Conservation (phyloP, 176 grass and related monocot genomes). For the Aechmea fasciata region DNA sequence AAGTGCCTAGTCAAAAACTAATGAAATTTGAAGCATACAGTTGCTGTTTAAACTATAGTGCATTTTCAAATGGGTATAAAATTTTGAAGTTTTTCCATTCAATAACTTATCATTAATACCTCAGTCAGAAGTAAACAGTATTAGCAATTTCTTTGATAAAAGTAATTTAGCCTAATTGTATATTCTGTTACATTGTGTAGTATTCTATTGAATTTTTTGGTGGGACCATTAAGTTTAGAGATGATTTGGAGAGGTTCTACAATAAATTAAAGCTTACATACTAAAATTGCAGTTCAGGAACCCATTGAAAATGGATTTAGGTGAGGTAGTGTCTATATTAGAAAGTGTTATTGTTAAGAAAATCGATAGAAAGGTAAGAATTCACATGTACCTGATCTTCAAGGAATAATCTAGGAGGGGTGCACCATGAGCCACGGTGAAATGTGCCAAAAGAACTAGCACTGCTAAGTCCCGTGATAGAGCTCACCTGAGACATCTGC, state of each 20-base stretch:
- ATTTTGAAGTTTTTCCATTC: too few species aligned
- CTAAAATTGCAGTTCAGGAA: too few species aligned
- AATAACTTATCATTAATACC: too few species aligned
- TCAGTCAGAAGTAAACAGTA: too few species aligned
- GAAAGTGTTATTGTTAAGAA: neutral
- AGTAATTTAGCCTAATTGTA: too few species aligned
- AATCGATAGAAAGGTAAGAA: neutral
- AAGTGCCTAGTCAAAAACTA: slow-evolving; percentile 7
- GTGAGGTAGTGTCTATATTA: slow-evolving; percentile 1
- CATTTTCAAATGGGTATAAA: too few species aligned
- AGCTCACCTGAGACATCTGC: slow-evolving; percentile 90
- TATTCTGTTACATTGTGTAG: too few species aligned
- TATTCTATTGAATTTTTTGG: too few species aligned
- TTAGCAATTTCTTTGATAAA: too few species aligned
- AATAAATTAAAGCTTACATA: too few species aligned
- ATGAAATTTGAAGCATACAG: neutral
- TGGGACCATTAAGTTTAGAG: too few species aligned
- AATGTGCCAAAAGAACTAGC: slow-evolving; percentile 88
- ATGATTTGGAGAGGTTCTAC: too few species aligned
- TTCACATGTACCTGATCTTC: slow-evolving; percentile 73
- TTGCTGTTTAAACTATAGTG: neutral
- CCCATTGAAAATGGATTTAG: neutral
- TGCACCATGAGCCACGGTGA: slow-evolving; percentile 90
- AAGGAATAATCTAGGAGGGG: slow-evolving; percentile 82
- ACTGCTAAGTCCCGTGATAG: slow-evolving; percentile 93